Percentiles rank a stretch among this genome's conserved stretches.
phyloP scores from a whole-genome alignment of 2,329 filamentous ascomycete genomes.

The Aspergillus texensis region DNA sequence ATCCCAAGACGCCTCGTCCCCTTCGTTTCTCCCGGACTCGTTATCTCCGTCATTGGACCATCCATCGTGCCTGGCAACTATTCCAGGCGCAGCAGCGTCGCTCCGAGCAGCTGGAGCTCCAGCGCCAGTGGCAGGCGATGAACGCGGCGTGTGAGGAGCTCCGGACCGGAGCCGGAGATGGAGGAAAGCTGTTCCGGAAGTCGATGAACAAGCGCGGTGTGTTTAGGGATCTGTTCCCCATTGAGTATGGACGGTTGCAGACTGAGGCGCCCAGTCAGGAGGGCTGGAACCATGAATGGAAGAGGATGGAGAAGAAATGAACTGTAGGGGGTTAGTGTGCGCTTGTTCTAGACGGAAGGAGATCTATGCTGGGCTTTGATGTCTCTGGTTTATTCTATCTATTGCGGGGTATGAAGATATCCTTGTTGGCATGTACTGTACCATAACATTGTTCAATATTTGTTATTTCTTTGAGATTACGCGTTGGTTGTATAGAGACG shows the following conservation, averaged over 20 bases:
- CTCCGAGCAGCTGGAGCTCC: slow-evolving; percentile 68
- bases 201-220: slow-evolving; percentile 90
- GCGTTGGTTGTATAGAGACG: neutral
- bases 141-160: slow-evolving; percentile 82
- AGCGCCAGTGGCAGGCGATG: slow-evolving; percentile 82
- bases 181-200: slow-evolving; percentile 72
- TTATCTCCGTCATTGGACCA: slow-evolving; percentile 94
- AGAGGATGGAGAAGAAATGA: slow-evolving; percentile 51
- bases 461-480: neutral
- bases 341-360: neutral
- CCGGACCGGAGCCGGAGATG: slow-evolving; percentile 54
- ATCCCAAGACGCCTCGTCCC: slow-evolving; percentile 71
- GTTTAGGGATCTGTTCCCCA: slow-evolving; percentile 74
- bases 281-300: slow-evolving; percentile 96
- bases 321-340: neutral
- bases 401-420: slow-evolving; percentile 2
- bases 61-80: slow-evolving; percentile 92
- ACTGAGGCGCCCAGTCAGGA: slow-evolving; percentile 77
- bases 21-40: slow-evolving; percentile 87
- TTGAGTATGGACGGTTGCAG: slow-evolving; percentile 77
- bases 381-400: neutral
- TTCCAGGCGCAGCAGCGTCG: slow-evolving; percentile 70
- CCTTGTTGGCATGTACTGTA: slow-evolving; percentile 8
- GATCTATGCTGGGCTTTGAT: neutral
- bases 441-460: slow-evolving; percentile 3